Percentiles rank a stretch among this genome's conserved stretches.
These are phyloP conservation scores for Colletotrichum noveboracense DNA, from an alignment of 2,329 filamentous ascomycete species.

Conservation along the genomic window DNA sequence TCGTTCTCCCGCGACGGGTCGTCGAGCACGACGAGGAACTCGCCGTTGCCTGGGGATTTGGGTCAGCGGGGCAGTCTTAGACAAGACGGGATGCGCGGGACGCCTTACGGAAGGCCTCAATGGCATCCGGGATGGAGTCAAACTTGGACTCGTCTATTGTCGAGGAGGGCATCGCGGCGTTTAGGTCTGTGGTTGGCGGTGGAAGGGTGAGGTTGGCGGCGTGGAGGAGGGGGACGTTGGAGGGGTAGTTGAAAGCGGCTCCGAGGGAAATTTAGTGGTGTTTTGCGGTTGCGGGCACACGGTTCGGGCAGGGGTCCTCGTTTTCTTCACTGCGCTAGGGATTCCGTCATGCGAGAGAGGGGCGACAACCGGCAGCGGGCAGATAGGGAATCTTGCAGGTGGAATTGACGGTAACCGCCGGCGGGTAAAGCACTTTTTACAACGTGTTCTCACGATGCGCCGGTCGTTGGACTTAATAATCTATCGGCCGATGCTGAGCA, in stretches of 20 bases:
- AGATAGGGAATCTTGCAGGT: neutral
- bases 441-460: neutral
- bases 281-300: neutral
- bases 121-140: constrained; percentile 69
- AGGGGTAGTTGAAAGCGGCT: constrained; percentile 9
- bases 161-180: constrained; percentile 52
- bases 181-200: neutral
- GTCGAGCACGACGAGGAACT: constrained; percentile 97
- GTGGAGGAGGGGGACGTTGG: neutral
- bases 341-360: constrained; percentile 6
- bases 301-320: neutral
- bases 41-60: constrained; percentile 66
- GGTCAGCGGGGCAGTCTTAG: neutral
- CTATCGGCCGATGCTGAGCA: neutral
- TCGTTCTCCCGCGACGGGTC: constrained; percentile 94
- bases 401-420: neutral
- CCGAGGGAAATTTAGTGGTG: neutral
- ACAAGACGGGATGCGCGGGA: neutral
- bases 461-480: neutral
- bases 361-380: neutral
- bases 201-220: neutral
- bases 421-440: neutral
- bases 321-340: constrained; percentile 2
- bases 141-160: constrained; percentile 60
- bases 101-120: constrained; percentile 66